Evolutionary conservation across 371 early-diverging fungal species (phyloP).

Genomic region (Syncephalastrum contaminatum): DNA sequence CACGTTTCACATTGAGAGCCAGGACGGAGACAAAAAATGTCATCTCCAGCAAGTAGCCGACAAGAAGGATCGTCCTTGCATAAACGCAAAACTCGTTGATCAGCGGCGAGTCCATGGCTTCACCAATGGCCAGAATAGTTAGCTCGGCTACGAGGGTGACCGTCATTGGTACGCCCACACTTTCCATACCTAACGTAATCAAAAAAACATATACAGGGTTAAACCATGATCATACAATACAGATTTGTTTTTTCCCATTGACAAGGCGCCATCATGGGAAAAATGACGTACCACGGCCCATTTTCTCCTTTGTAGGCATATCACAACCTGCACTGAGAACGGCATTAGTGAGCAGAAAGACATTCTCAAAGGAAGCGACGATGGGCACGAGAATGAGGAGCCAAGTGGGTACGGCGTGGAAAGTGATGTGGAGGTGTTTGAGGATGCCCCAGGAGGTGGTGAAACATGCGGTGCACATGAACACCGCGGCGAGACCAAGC

Average conservation of each 20-base stretch:
- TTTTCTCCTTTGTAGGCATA: conserved; percentile 65
- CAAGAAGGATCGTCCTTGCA: conserved; percentile 58
- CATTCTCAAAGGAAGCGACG: conserved; percentile 72
- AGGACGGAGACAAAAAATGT: conserved; percentile 72
- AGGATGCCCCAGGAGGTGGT: conserved; percentile 28
- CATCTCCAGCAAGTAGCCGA: conserved; percentile 70
- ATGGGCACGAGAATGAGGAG: conserved; percentile 66
- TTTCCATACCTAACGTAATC: conserved; percentile 41
- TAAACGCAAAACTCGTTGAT: conserved; percentile 74
- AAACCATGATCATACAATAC: background rate
- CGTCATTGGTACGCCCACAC: conserved; percentile 63
- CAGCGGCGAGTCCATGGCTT: conserved; percentile 54
- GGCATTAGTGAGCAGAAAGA: conserved; percentile 67
- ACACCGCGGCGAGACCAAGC: conserved; percentile 63
- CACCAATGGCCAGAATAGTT: conserved; percentile 51
- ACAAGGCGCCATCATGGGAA: background rate
- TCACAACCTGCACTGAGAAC: conserved; percentile 68
- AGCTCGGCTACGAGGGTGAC: conserved; percentile 56
- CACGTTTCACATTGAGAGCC: conserved; percentile 72
- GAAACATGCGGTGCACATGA: conserved; percentile 27
- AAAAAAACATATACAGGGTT: background rate
- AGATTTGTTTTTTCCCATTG: no score
- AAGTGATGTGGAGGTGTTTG: conserved; percentile 13
- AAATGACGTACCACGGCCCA: conserved; percentile 53
- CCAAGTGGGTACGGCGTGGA: conserved; percentile 38